Conservation (phyloP, 768 basidiomycete genomes). For the Mrakia gelida region DNA sequence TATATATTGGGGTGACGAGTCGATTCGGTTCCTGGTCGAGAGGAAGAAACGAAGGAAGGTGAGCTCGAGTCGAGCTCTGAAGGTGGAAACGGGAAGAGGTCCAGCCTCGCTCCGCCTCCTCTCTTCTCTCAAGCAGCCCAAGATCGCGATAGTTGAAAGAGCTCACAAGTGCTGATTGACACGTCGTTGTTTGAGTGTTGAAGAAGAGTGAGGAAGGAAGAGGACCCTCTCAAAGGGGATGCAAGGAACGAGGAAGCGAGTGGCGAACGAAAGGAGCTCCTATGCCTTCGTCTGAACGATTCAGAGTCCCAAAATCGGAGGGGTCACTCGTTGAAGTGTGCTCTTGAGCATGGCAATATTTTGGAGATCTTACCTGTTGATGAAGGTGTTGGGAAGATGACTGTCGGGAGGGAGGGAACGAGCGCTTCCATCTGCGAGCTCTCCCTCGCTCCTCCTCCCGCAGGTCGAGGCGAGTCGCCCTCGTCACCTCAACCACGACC, state of each 20-base stretch:
- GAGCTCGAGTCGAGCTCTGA: not conserved
- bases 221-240: not conserved
- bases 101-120: not conserved
- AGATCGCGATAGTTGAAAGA: not conserved
- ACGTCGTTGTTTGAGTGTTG: not conserved
- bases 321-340: no score
- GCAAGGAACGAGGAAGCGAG: not conserved
- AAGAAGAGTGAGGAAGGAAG: not conserved
- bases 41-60: not conserved
- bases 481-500: not conserved
- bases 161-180: not conserved
- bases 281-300: not conserved
- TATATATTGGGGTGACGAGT: not conserved
- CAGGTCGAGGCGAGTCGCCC: not conserved
- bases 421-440: not conserved
- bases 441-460: not conserved
- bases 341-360: not conserved
- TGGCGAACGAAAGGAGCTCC: not conserved
- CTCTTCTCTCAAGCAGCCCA: not conserved
- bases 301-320: not conserved
- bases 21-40: not conserved
- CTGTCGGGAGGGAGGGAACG: not conserved
- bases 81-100: not conserved
- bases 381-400: not conserved
- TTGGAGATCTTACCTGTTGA: not conserved